These are phyloP conservation scores for Physcomitrellopsis africana DNA, from an alignment of 225 moss, liverwort and hornwort species.

Conservation along the genomic window DNA sequence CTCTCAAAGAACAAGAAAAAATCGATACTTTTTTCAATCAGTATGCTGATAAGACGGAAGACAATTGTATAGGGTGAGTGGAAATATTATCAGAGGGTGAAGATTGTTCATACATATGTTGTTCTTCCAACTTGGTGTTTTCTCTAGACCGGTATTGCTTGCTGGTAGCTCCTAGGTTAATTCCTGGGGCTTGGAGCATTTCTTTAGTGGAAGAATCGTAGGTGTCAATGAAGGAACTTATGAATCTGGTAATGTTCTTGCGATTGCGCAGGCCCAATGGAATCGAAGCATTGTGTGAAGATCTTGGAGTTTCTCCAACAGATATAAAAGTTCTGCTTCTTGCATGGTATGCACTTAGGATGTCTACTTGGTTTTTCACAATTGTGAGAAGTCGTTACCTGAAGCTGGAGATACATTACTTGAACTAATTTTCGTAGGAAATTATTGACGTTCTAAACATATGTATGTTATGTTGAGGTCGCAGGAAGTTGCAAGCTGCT, in stretches of 20 bases:
- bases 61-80: conserved; percentile 83
- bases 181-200: conserved; percentile 4
- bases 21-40: conserved; percentile 86
- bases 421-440: conserved; percentile 1
- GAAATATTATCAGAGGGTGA: not conserved
- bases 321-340: conserved; percentile 87
- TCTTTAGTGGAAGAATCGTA: not conserved
- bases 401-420: conserved; percentile 11
- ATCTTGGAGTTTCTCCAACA: conserved; percentile 80
- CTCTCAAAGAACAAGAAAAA: conserved; percentile 86
- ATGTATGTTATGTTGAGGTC: conserved; percentile 19
- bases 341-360: conserved; percentile 71
- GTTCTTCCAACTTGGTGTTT: not conserved
- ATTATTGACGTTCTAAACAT: conserved; percentile 7
- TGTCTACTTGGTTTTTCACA: not conserved
- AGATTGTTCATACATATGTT: not conserved
- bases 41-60: conserved; percentile 90
- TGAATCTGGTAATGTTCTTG: conserved; percentile 12
- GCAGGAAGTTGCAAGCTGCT: conserved; percentile 97
- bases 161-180: not conserved
- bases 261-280: conserved; percentile 81
- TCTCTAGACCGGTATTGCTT: conserved; percentile 2
- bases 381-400: not conserved
- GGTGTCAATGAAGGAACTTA: conserved; percentile 1
- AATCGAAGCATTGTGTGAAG: conserved; percentile 88